phyloP scores from a whole-genome alignment of 495 filamentous ascomycete genomes.

The Xeromyces bisporus region DNA sequence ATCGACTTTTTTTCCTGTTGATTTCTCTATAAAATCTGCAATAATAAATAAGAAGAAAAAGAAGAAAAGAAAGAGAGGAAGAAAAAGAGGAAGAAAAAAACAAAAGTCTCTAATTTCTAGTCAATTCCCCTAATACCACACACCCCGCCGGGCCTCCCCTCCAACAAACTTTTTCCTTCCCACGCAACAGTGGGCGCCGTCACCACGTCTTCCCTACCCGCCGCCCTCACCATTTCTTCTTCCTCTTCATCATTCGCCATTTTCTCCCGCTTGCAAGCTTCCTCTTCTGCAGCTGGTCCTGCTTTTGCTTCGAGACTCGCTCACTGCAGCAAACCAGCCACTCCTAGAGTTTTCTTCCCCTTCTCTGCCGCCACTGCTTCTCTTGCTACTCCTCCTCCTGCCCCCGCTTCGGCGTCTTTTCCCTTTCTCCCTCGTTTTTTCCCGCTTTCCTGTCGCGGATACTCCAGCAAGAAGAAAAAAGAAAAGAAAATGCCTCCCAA shows the following conservation, averaged over 20 bases:
- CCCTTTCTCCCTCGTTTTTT: conserved; percentile 6
- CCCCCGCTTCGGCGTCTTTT: conserved; percentile 14
- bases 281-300: conserved; percentile 39
- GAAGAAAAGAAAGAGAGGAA: conserved; percentile 1
- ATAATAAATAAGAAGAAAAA: conserved; percentile 1
- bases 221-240: conserved; percentile 20
- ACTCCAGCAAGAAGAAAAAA: conserved; percentile 31
- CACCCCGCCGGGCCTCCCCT: conserved; percentile 6
- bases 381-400: no score
- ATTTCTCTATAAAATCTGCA: no score
- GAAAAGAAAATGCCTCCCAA: conserved; percentile 37
- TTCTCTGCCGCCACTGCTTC: conserved; percentile 8
- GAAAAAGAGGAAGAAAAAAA: conserved; percentile 1
- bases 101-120: not conserved
- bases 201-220: conserved; percentile 22
- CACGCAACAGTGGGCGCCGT: conserved; percentile 18
- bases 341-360: not conserved
- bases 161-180: conserved; percentile 5
- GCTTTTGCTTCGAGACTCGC: conserved; percentile 16
- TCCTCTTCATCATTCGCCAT: conserved; percentile 17
- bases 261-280: no score
- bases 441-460: conserved; percentile 22
- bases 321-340: not conserved
- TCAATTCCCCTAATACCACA: no score
- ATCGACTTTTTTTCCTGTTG: no score